Evolutionary conservation across 495 filamentous ascomycete genomes (phyloP).

Genomic region (Penicillium parvum): DNA sequence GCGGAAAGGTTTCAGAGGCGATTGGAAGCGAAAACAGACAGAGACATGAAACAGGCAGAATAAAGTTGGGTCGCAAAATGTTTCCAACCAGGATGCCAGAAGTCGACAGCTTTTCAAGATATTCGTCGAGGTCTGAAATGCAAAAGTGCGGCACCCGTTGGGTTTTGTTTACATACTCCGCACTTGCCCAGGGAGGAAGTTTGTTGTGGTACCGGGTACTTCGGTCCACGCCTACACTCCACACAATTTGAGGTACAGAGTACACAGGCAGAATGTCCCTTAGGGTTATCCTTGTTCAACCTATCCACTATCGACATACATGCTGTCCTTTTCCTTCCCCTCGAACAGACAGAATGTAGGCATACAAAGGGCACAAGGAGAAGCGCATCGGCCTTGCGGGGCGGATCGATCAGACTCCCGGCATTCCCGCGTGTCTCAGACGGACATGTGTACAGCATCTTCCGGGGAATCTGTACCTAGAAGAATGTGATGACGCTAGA

Average conservation of each 20-base stretch:
- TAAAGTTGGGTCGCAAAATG: not conserved
- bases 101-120: not conserved
- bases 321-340: constrained; percentile 1
- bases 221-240: not conserved
- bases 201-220: constrained; percentile 25
- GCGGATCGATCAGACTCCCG: constrained; percentile 7
- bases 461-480: constrained; percentile 6
- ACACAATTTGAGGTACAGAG: not conserved
- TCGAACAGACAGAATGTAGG: constrained; percentile 6
- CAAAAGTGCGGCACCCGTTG: constrained; percentile 1
- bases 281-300: not conserved
- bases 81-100: too few species aligned
- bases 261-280: not conserved
- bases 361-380: constrained; percentile 3
- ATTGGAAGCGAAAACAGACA: not conserved
- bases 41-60: not conserved
- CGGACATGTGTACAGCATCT: constrained; percentile 6
- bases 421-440: constrained; percentile 20
- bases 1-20: constrained; percentile 5
- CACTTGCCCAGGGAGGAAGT: constrained; percentile 27
- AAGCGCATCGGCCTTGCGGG: constrained; percentile 8
- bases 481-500: not conserved
- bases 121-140: too few species aligned
- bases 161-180: constrained; percentile 31
- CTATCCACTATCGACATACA: constrained; percentile 11